These are phyloP conservation scores for Pilatotrama ljubarskyi DNA, from an alignment of 768 basidiomycete genomes.

Conservation along the genomic window DNA sequence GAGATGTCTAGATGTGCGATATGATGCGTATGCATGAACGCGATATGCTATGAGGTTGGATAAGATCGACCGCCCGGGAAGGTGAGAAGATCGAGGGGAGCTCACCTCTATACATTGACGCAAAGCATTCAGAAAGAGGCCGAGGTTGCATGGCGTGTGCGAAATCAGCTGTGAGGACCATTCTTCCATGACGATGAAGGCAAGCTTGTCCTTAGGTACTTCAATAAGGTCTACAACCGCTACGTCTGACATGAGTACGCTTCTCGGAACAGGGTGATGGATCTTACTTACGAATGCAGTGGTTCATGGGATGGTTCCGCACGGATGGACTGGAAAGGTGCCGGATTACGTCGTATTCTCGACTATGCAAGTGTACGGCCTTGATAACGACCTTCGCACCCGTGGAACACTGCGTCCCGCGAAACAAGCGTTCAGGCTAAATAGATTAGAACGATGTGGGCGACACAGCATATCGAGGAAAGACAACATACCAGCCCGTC, in stretches of 20 bases:
- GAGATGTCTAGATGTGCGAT: slow-evolving; percentile 77
- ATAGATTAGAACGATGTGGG: background rate
- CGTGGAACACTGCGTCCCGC: slow-evolving; percentile 56
- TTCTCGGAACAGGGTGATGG: background rate
- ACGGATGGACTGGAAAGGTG: slow-evolving; percentile 53
- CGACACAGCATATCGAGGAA: background rate
- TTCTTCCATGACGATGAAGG: slow-evolving; percentile 78
- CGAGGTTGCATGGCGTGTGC: slow-evolving; percentile 50
- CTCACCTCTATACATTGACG: slow-evolving; percentile 69
- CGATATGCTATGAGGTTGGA: slow-evolving; percentile 49
- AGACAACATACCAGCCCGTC: slow-evolving; percentile 59
- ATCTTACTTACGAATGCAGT: slow-evolving; percentile 60
- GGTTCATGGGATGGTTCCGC: slow-evolving; percentile 65
- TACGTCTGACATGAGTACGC: slow-evolving; percentile 30
- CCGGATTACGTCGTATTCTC: slow-evolving; percentile 61
- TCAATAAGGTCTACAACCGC: slow-evolving; percentile 68
- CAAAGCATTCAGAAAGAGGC: slow-evolving; percentile 54
- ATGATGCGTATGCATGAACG: slow-evolving; percentile 66
- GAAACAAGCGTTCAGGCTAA: slow-evolving; percentile 73
- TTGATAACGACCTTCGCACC: slow-evolving; percentile 61
- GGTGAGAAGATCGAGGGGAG: background rate
- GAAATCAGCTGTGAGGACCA: slow-evolving; percentile 68
- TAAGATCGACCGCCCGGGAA: background rate
- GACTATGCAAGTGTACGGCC: slow-evolving; percentile 63
- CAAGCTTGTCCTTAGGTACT: slow-evolving; percentile 49